Evolutionary conservation across 2,329 filamentous ascomycete species (phyloP), one percentile per base, ranked within the genome.

Genomic region (Scedosporium aurantiacum): DNA sequence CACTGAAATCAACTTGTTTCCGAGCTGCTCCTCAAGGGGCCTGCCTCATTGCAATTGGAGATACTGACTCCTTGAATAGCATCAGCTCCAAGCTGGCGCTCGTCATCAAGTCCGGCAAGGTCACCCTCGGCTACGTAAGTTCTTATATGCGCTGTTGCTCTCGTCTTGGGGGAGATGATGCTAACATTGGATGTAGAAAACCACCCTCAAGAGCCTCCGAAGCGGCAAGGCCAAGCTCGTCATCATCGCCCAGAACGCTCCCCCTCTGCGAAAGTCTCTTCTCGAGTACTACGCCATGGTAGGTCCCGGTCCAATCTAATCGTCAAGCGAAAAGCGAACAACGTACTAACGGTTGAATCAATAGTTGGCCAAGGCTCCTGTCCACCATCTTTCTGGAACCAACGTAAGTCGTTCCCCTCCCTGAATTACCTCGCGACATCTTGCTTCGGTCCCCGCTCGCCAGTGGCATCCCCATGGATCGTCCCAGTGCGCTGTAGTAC

Each of bases 201-300:
- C 73, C 56, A 72, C 71, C 61, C 83, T 94, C 75, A 96, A 97
- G 89, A 82, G 83, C 70, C 89, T 97, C 71, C 90, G 93, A 73
- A 89, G 87, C 70, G 92, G 93, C 79, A 97, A 97, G 88, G 94
- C 94, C 78, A 97, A 97, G 89, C 87, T 97, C 69, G 90, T 97
- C 77, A 91, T 96, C 80, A 95, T 96, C 64, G 73, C 75, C 70
- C 91, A 90, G 80, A 97, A 99, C 85, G 96, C 92, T 70, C 92
- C 93, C 75, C 94, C 94, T 78, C 90, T 99, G 72, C 88, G 93
- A 79, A 99, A 97, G 88, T 90, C 86, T 73, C 93, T 97, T 84
- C 86, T 97, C 66, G 93, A 97, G 83, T 97, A 90, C 82, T 91
- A 92, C 83, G 85, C 85, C 76, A 94, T 94, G 32, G 32, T 37